A percentile compares a stretch with the other conserved stretches of the same genome.
Conservation (phyloP, 176 grass and related monocot species). For the Eleusine indica region DNA sequence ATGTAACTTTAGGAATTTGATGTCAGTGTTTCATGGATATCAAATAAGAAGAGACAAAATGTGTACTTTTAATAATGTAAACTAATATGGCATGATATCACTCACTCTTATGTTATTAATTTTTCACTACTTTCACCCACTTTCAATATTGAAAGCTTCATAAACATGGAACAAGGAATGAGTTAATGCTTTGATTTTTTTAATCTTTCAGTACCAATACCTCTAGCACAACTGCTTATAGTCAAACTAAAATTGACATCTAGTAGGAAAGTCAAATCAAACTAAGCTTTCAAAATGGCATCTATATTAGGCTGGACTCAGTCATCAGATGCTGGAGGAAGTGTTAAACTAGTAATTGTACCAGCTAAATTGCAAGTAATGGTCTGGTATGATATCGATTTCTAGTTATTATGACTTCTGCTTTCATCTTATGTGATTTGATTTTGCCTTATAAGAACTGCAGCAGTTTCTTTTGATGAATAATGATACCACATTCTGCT, state of each 20-base stretch:
- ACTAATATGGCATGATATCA: background rate
- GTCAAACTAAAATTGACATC: background rate
- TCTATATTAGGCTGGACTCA: background rate
- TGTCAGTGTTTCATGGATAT: background rate
- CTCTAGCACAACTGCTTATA: background rate
- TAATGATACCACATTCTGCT: slow-evolving; percentile 35
- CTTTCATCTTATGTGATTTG: slow-evolving; percentile 16
- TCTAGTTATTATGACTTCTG: background rate
- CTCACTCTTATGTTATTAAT: background rate
- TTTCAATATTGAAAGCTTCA: background rate
- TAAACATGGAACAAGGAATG: slow-evolving; percentile 19
- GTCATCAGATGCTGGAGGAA: background rate
- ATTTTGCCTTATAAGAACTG: slow-evolving; percentile 10
- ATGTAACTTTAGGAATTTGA: background rate
- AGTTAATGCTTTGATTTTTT: background rate
- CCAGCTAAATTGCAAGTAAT: slow-evolving; percentile 18
- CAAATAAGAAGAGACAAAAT: background rate
- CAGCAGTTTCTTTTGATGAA: slow-evolving; percentile 11
- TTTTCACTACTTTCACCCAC: background rate
- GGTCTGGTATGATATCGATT: background rate
- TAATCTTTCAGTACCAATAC: background rate
- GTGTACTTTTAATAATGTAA: background rate
- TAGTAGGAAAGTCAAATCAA: background rate
- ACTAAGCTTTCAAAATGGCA: background rate
- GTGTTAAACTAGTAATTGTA: slow-evolving; percentile 21